A percentile compares a stretch with the other conserved stretches of the same genome.
Evolutionary conservation across 2,329 filamentous ascomycete species (phyloP).

Genomic region (Ophiostoma montium): DNA sequence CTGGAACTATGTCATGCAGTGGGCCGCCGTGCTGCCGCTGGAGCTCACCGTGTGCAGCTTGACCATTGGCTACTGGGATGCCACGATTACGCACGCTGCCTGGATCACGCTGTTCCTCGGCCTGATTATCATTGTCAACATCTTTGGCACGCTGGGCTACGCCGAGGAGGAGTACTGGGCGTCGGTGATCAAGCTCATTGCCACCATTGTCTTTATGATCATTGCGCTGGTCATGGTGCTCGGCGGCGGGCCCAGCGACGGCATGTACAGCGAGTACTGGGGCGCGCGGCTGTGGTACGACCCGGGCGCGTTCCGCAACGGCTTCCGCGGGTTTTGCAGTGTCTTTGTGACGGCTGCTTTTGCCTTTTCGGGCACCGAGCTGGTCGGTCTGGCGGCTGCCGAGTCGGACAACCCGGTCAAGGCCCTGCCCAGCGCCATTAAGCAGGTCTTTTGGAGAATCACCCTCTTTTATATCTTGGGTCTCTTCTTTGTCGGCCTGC

Average conservation of each 20-base stretch:
- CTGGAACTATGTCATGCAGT: constrained; percentile 36
- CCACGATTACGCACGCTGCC: constrained; percentile 28
- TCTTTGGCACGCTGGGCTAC: constrained; percentile 42
- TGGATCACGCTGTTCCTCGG: constrained; percentile 44
- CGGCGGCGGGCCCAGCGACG: constrained; percentile 42
- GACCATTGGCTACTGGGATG: constrained; percentile 35
- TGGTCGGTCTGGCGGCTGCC: constrained; percentile 61
- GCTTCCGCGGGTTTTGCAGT: constrained; percentile 60
- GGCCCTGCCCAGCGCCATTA: constrained; percentile 66
- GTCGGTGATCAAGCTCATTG: constrained; percentile 40
- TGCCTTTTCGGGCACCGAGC: constrained; percentile 57
- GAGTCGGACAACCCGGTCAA: constrained; percentile 58
- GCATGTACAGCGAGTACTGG: constrained; percentile 31
- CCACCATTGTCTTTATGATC: constrained; percentile 50
- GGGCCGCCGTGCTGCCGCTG: constrained; percentile 32
- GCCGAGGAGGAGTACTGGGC: constrained; percentile 48
- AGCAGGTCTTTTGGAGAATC: constrained; percentile 56
- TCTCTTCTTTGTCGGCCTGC: constrained; percentile 36
- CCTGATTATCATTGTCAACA: constrained; percentile 36
- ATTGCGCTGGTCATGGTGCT: constrained; percentile 43
- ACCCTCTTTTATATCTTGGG: constrained; percentile 40
- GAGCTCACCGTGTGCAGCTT: constrained; percentile 35
- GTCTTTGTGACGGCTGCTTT: constrained; percentile 64
- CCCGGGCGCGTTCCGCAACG: constrained; percentile 49
- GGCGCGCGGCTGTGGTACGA: constrained; percentile 36